Evolutionary conservation across 352 stramenopile genomes (phyloP).

Genomic region (Stephanocyclus meneghinianus): DNA sequence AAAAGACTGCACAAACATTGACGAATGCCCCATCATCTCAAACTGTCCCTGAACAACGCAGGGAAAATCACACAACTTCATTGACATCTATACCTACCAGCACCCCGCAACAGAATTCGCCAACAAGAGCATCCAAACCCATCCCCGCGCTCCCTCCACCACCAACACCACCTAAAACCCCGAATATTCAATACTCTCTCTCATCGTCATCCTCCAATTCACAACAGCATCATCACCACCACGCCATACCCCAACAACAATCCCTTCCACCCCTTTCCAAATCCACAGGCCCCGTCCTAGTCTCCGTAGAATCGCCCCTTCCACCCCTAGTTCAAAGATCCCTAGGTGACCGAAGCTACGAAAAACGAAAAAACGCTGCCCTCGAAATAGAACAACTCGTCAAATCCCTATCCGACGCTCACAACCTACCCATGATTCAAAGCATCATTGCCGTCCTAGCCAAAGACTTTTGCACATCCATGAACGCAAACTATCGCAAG

Average conservation of each 20-base stretch:
- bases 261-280: slow-evolving; percentile 13
- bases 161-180: slow-evolving; percentile 11
- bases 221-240: slow-evolving; percentile 3
- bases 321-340: slow-evolving; percentile 74
- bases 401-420: slow-evolving; percentile 93
- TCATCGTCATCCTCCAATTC: slow-evolving; percentile 13
- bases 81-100: background rate
- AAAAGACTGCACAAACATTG: background rate
- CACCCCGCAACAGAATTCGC: slow-evolving; percentile 1
- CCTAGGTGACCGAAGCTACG: slow-evolving; percentile 96
- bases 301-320: slow-evolving; percentile 74
- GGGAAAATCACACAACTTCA: background rate
- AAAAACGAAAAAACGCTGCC: slow-evolving; percentile 98
- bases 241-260: slow-evolving; percentile 11
- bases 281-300: slow-evolving; percentile 46
- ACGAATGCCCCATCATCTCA: slow-evolving; percentile 17
- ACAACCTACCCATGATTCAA: slow-evolving; percentile 87
- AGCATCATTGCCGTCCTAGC: slow-evolving; percentile 94
- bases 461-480: slow-evolving; percentile 97
- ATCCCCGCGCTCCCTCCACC: slow-evolving; percentile 11
- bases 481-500: slow-evolving; percentile 98
- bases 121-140: slow-evolving; percentile 18
- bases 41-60: background rate
- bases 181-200: background rate
- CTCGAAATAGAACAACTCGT: slow-evolving; percentile 98